Conservation (phyloP, 2,329 filamentous ascomycete genomes). For the Pyricularia sp. region DNA sequence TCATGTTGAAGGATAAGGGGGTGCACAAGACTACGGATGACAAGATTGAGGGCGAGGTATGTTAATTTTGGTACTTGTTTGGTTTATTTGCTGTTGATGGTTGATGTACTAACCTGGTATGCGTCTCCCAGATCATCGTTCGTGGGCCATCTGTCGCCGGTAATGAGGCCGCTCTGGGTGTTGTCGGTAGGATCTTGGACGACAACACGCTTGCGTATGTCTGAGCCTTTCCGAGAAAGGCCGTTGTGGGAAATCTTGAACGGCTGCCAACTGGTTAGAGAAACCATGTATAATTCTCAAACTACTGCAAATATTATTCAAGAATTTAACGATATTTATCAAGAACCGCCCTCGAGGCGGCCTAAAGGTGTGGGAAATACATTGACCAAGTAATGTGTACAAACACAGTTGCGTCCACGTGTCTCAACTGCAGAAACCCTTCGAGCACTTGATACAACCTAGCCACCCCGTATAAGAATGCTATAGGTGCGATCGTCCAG, state of each 20-base stretch:
- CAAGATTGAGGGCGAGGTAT: constrained; percentile 48
- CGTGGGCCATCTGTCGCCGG: constrained; percentile 62
- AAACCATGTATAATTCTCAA: background rate
- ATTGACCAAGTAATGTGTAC: background rate
- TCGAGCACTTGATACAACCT: background rate
- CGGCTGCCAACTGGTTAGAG: background rate
- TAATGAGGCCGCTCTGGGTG: constrained; percentile 48
- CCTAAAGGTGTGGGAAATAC: background rate
- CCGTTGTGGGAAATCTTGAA: background rate
- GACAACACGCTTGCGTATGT: constrained; percentile 60
- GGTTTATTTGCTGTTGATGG: background rate
- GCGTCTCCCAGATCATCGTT: constrained; percentile 45
- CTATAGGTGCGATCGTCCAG: background rate
- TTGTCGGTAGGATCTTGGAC: constrained; percentile 50
- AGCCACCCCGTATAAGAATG: background rate
- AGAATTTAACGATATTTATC: background rate
- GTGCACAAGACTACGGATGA: constrained; percentile 51
- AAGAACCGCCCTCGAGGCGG: background rate
- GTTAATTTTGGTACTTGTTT: constrained; percentile 13
- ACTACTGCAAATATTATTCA: background rate
- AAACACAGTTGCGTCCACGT: background rate
- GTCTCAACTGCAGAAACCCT: background rate
- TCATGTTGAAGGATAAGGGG: constrained; percentile 54
- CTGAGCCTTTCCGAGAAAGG: constrained; percentile 11
- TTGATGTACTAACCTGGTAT: constrained; percentile 6